Percentiles rank a stretch among this genome's conserved stretches.
phyloP scores from a whole-genome alignment of 2,329 filamentous ascomycete species.

The Pochonia chlamydosporia region DNA sequence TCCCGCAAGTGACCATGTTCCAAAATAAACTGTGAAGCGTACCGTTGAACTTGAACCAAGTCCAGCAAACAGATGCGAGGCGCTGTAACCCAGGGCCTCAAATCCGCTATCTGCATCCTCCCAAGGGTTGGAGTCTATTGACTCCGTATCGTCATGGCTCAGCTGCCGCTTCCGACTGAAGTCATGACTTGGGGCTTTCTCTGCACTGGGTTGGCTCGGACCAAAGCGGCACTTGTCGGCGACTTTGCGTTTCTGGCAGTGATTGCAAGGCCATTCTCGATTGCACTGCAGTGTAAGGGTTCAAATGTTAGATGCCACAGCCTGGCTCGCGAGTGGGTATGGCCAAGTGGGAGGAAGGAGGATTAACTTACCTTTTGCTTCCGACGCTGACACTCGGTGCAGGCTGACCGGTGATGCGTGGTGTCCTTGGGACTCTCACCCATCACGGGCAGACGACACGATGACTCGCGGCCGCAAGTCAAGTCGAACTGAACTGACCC shows the following conservation, averaged over 20 bases:
- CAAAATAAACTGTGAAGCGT: background rate
- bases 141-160: slow-evolving; percentile 14
- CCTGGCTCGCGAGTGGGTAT: too few relatives aligned
- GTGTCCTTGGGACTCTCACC: slow-evolving; percentile 9
- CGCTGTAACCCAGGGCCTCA: slow-evolving; percentile 29
- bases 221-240: slow-evolving; percentile 28
- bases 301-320: background rate
- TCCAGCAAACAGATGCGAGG: slow-evolving; percentile 24
- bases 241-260: slow-evolving; percentile 34
- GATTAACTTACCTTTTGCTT: slow-evolving; percentile 30
- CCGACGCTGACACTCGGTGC: slow-evolving; percentile 35
- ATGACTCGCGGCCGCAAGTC: background rate
- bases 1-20: background rate
- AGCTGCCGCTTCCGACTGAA: slow-evolving; percentile 17
- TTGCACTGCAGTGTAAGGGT: slow-evolving; percentile 23
- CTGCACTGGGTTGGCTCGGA: slow-evolving; percentile 12
- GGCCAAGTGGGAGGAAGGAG: background rate
- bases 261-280: slow-evolving; percentile 33
- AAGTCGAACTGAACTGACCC: background rate
- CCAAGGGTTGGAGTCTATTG: slow-evolving; percentile 16
- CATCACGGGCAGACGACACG: slow-evolving; percentile 8
- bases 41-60: slow-evolving; percentile 10
- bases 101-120: slow-evolving; percentile 22
- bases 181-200: slow-evolving; percentile 15
- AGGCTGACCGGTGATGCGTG: slow-evolving; percentile 26